Evolutionary conservation across 1,139 yeast species (phyloP), one percentile per base, ranked within the genome.

Genomic region (Saccharomyces hybrid): DNA sequence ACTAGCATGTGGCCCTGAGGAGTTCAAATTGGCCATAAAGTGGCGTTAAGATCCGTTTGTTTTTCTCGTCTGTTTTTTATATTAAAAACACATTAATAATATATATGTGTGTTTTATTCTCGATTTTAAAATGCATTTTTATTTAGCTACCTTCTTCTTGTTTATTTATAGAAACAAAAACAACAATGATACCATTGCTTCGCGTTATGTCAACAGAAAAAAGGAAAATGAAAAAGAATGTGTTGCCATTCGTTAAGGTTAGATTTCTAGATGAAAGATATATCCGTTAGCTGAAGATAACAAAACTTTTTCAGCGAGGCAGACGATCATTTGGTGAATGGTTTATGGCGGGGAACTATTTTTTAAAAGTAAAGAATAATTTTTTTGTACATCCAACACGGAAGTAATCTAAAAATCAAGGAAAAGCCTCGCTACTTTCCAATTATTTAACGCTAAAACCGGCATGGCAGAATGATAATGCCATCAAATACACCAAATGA

Each of bases 1-100:
- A 60, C 80, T 80, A 70, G 84, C 90, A 19, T 88, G 95, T 59
- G 76, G 78, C 28, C 75, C 85, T 48, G 79, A 77, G 34, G 86
- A 82, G 53, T 75, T 90, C 68, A 82, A 91, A 1, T 78, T 82
- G 13, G 74, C 90, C 60, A 75, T 88, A 61, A 81, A 83, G 54
- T 86, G 44, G 44, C 13, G 9, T 9, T 38, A n/a, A 16, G 5
- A 16, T 16, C 8, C 8, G 3, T 5, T 23, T 34, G 16, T 34
- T n/a, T n/a, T 14, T 29, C 19, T 19, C 19, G 19, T 19, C 19
- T 19, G 19, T 19, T 19, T 19, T 19, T 19, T 19, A 19, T 19
- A 19, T 19, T 19, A 19, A 19, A 19, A 19, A 19, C 19, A 19
- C 19, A 19, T 19, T 19, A 19, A 19, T 29, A 29, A n/a, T 16